Evolutionary conservation across 2,329 filamentous ascomycete species (phyloP).

Genomic region (Tolypocladium cylindrosporum): DNA sequence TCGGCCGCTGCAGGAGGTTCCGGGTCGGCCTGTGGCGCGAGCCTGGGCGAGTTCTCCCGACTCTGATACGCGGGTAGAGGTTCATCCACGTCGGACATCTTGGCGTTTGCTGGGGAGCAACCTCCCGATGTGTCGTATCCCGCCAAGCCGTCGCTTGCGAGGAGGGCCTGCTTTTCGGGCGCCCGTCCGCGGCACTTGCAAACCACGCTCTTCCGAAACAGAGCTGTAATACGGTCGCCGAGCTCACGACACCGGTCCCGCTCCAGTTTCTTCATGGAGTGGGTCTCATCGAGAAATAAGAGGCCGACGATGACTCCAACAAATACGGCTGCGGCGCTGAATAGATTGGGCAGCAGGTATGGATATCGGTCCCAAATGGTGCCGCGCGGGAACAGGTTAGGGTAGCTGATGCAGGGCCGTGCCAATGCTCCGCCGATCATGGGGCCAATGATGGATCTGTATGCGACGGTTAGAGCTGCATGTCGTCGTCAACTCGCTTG

Average conservation of each 20-base stretch:
- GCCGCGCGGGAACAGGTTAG: slow-evolving; percentile 57
- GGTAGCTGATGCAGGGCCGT: slow-evolving; percentile 75
- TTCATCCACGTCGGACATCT: slow-evolving; percentile 33
- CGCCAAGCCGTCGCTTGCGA: slow-evolving; percentile 51
- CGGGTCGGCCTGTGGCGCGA: slow-evolving; percentile 22
- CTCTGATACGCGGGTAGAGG: slow-evolving; percentile 60
- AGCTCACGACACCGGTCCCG: slow-evolving; percentile 68
- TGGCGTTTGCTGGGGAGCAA: background rate
- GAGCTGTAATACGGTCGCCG: slow-evolving; percentile 57
- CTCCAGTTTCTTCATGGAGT: slow-evolving; percentile 67
- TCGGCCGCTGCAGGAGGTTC: slow-evolving; percentile 5
- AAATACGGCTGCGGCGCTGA: slow-evolving; percentile 70
- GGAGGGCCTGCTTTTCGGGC: slow-evolving; percentile 51
- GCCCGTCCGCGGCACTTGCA: slow-evolving; percentile 26
- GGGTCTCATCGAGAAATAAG: slow-evolving; percentile 89
- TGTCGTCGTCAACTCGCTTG: too few relatives aligned
- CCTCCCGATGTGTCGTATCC: slow-evolving; percentile 48
- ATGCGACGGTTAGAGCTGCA: slow-evolving; percentile 15
- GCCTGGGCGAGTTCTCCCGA: slow-evolving; percentile 42
- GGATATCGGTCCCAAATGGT: slow-evolving; percentile 80
- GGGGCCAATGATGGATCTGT: slow-evolving; percentile 80
- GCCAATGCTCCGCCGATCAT: slow-evolving; percentile 86
- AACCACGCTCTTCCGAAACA: slow-evolving; percentile 22
- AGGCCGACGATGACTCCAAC: slow-evolving; percentile 70
- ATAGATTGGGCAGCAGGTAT: slow-evolving; percentile 86